phyloP scores from a whole-genome alignment of 257 asterid species.

The Lycium ferocissimum region DNA sequence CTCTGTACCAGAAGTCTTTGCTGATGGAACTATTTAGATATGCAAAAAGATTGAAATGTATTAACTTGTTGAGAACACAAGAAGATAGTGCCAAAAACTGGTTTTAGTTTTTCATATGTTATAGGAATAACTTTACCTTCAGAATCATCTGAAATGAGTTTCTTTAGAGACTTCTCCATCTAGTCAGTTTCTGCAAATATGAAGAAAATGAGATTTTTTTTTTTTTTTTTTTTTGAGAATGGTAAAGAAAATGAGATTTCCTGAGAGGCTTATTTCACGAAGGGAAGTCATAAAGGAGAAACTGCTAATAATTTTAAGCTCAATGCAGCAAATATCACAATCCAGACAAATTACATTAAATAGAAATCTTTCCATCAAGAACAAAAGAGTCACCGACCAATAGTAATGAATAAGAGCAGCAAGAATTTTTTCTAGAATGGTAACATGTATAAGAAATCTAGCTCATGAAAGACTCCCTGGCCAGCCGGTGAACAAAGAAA shows the following conservation, averaged over 20 bases:
- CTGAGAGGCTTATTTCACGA: neutral
- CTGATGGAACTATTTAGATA: slow-evolving; percentile 35
- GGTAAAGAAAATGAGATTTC: neutral
- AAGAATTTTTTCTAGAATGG: neutral
- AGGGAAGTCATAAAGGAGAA: neutral
- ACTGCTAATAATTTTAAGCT: neutral
- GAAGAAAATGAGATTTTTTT: neutral
- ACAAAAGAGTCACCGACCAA: neutral
- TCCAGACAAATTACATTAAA: neutral
- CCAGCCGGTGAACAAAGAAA: neutral
- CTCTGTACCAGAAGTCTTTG: slow-evolving; percentile 45
- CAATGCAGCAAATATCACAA: slow-evolving; percentile 12
- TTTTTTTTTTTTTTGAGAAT: too few relatives aligned
- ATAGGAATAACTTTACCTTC: slow-evolving; percentile 37
- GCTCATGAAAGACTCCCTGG: neutral
- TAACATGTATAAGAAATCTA: neutral
- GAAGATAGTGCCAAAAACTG: slow-evolving; percentile 42
- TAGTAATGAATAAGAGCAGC: slow-evolving; percentile 3
- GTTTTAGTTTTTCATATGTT: slow-evolving; percentile 29
- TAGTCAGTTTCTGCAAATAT: slow-evolving; percentile 27
- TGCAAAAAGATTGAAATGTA: neutral
- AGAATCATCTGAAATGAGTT: slow-evolving; percentile 33
- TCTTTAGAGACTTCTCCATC: slow-evolving; percentile 44
- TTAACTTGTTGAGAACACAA: slow-evolving; percentile 13
- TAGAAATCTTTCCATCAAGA: neutral